phyloP scores from a whole-genome alignment of 2,329 filamentous ascomycete genomes.

The Penicillium sp. region DNA sequence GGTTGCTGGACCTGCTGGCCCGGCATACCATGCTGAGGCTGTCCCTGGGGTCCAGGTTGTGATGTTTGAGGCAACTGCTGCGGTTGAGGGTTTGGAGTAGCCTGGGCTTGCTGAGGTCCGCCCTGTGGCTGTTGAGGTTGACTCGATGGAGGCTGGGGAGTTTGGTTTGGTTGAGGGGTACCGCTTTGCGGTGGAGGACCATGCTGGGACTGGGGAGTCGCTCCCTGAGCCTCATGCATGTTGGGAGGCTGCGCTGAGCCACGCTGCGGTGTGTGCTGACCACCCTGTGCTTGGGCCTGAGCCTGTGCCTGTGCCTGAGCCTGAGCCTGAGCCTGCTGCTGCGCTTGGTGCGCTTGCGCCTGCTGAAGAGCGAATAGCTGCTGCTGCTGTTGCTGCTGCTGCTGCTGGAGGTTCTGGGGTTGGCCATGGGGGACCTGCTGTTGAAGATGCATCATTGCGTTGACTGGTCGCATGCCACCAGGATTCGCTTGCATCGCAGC shows the following conservation, averaged over 20 bases:
- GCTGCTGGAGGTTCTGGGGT: conserved; percentile 51
- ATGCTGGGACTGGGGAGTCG: conserved; percentile 53
- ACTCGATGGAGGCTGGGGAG: conserved; percentile 39
- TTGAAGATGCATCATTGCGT: conserved; percentile 49
- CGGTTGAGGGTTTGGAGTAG: conserved; percentile 43
- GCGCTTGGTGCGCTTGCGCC: conserved; percentile 34
- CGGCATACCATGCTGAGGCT: conserved; percentile 38
- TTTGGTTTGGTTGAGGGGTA: conserved; percentile 46
- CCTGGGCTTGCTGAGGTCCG: conserved; percentile 43
- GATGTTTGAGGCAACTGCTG: conserved; percentile 48
- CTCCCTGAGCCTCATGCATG: conserved; percentile 50
- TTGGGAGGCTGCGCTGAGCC: conserved; percentile 49
- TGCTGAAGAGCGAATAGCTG: conserved; percentile 36
- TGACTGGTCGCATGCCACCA: conserved; percentile 46
- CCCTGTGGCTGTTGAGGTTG: conserved; percentile 46
- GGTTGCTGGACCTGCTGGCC: conserved; percentile 46
- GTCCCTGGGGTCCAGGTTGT: conserved; percentile 43
- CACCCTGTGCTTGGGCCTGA: conserved; percentile 28
- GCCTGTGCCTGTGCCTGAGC: conserved; percentile 19
- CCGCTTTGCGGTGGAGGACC: conserved; percentile 45
- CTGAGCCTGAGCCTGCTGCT: conserved; percentile 32
- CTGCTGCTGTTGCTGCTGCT: conserved; percentile 51
- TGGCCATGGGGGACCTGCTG: conserved; percentile 51
- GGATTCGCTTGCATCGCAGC: conserved; percentile 52
- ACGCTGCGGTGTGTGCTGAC: conserved; percentile 48